These are phyloP conservation scores for Kregervanrija delftensis DNA, from an alignment of 805 yeast species.

Conservation along the genomic window DNA sequence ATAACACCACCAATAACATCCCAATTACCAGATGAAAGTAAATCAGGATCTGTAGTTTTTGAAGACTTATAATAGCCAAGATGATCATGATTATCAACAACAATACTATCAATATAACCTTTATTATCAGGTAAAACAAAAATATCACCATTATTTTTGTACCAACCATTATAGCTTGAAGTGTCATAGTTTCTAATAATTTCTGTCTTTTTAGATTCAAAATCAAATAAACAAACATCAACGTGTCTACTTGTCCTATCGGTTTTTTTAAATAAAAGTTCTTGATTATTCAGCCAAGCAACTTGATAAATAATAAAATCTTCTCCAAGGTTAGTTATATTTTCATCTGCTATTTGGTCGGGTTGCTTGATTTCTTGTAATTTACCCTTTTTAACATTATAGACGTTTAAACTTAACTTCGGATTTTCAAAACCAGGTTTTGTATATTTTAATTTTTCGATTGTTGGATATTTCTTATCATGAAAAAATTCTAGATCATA, in stretches of 20 bases:
- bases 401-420: conserved; percentile 37
- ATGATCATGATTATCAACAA: conserved; percentile 52
- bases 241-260: conserved; percentile 55
- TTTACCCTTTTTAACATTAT: conserved; percentile 26
- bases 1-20: conserved; percentile 45
- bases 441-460: conserved; percentile 52
- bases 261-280: conserved; percentile 50
- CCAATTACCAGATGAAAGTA: conserved; percentile 41
- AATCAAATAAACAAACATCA: conserved; percentile 41
- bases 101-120: conserved; percentile 63
- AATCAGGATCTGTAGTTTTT: conserved; percentile 32
- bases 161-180: conserved; percentile 48
- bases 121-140: conserved; percentile 30
- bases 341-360: conserved; percentile 16
- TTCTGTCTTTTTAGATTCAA: conserved; percentile 22
- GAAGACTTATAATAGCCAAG: conserved; percentile 48
- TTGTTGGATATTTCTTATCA: conserved; percentile 38
- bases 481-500: conserved; percentile 49
- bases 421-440: conserved; percentile 69
- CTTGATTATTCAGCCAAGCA: conserved; percentile 46
- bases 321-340: conserved; percentile 22
- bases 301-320: conserved; percentile 57
- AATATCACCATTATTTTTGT: conserved; percentile 32
- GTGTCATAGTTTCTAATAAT: conserved; percentile 41
- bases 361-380: conserved; percentile 19